Evolutionary conservation across 225 moss, liverwort and hornwort genomes (phyloP), one percentile per base, ranked within the genome.

Genomic region (Antitrichia curtipendula): DNA sequence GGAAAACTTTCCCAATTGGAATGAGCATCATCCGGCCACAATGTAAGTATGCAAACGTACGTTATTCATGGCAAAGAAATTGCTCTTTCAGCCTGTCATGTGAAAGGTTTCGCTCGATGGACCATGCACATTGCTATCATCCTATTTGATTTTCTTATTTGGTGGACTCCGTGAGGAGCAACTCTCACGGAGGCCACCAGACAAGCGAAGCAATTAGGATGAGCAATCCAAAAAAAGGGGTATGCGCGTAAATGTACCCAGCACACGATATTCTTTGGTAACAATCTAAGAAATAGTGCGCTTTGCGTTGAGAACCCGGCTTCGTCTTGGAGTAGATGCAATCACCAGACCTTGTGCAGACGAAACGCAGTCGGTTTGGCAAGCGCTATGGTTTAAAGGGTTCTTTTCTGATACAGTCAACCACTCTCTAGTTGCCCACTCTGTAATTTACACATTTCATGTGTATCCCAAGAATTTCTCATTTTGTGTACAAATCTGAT

Each of bases 261-360:
- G 87, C 88, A 60, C 85, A 90, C 87, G 90, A 87, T 90, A 88
- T 88, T 92, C 88, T 89, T 91, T 88, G 91, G 91, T 93, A n/a
- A n/a, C n/a, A n/a, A n/a, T n/a, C n/a, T n/a, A n/a, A n/a, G n/a
- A n/a, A n/a, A n/a, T n/a, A n/a, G n/a, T n/a, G n/a, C n/a, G n/a
- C 84, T 87, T 34, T 86, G 86, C 9, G 85, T 81, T 84, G 73
- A 82, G 84, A 74, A 84, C 88, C 43, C 89, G 50, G 77, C 80
- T n/a, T n/a, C n/a, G n/a, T n/a, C n/a, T n/a, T n/a, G n/a, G n/a
- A n/a, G n/a, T n/a, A n/a, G n/a, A n/a, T n/a, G n/a, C 21, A 52
- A 54, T n/a, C 9, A 9, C 25, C 78, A 56, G 27, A 24, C 5
- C 7, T 40, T 40, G 40, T 38, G 24, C 57, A 58, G 28, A 13